Conservation (phyloP, 2,329 filamentous ascomycete species). For the Cercospora beticola region DNA sequence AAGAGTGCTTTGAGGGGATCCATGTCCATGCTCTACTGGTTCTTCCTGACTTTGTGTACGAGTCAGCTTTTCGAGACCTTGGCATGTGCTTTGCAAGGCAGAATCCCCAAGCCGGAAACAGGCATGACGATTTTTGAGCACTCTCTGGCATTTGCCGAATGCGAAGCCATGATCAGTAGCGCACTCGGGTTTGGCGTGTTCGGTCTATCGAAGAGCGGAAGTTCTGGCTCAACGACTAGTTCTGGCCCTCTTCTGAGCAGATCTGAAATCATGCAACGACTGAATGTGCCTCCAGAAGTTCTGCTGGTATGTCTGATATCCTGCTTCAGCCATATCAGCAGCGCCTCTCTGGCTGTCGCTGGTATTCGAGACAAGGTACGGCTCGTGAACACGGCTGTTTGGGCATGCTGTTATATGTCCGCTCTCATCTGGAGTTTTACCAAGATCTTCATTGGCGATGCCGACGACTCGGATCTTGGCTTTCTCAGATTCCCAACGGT, state of each 20-base stretch:
- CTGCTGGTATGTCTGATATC: constrained; percentile 85
- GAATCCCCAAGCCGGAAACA: constrained; percentile 76
- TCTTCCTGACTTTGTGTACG: constrained; percentile 66
- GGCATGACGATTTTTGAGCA: constrained; percentile 97
- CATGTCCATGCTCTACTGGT: constrained; percentile 70
- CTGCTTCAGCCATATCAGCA: constrained; percentile 81
- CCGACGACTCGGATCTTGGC: constrained; percentile 64
- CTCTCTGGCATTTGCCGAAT: constrained; percentile 92
- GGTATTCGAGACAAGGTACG: constrained; percentile 76
- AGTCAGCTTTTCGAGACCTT: constrained; percentile 89
- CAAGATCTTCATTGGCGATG: constrained; percentile 40
- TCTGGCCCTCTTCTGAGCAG: constrained; percentile 32
- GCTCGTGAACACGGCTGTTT: constrained; percentile 83
- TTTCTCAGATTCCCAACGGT: constrained; percentile 88
- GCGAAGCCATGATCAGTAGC: constrained; percentile 80
- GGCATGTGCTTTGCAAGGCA: constrained; percentile 82
- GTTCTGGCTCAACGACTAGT: constrained; percentile 29
- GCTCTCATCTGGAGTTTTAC: constrained; percentile 76
- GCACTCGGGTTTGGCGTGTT: constrained; percentile 75
- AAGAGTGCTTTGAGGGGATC: constrained; percentile 67
- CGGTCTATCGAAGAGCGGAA: constrained; percentile 46
- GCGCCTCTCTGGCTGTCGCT: constrained; percentile 77
- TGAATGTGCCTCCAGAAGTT: constrained; percentile 88
- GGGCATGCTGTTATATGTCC: constrained; percentile 86
- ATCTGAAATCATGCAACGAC: constrained; percentile 64